A percentile compares a stretch with the other conserved stretches of the same genome.
phyloP scores from a whole-genome alignment of 345 rosid species.

The Carallia pectinifolia region DNA sequence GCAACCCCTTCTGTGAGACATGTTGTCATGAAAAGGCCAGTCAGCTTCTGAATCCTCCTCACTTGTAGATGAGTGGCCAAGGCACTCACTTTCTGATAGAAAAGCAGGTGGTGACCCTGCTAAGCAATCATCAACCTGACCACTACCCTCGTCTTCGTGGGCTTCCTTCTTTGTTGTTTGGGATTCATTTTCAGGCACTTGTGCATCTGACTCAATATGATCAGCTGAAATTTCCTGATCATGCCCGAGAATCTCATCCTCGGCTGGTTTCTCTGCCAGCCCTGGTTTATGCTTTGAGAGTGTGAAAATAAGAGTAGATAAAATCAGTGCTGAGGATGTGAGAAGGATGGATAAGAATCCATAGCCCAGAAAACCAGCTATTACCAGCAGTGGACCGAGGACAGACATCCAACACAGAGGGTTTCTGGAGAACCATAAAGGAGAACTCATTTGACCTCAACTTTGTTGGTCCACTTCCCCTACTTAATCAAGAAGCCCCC shows the following conservation, averaged over 20 bases:
- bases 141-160: not conserved
- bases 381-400: conserved; percentile 23
- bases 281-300: conserved; percentile 22
- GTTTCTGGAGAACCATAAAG: conserved; percentile 31
- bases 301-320: conserved; percentile 30
- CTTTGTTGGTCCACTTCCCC: conserved; percentile 20
- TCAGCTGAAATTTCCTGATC: conserved; percentile 3
- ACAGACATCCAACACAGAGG: conserved; percentile 33
- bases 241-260: conserved; percentile 12
- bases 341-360: conserved; percentile 33
- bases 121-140: not conserved
- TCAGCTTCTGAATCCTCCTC: conserved; percentile 52
- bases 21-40: conserved; percentile 25
- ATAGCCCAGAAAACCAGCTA: conserved; percentile 27
- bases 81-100: conserved; percentile 34
- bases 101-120: conserved; percentile 12
- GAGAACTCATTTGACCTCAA: conserved; percentile 29
- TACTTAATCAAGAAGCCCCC: conserved; percentile 11
- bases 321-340: conserved; percentile 33
- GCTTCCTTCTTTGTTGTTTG: not conserved
- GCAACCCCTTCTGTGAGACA: conserved; percentile 34
- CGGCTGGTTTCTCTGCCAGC: conserved; percentile 9
- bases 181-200: not conserved
- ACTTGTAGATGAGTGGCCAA: conserved; percentile 28
- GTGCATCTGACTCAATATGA: not conserved